Conservation (phyloP, 2,329 filamentous ascomycete genomes). For the Coniella lustricola region DNA sequence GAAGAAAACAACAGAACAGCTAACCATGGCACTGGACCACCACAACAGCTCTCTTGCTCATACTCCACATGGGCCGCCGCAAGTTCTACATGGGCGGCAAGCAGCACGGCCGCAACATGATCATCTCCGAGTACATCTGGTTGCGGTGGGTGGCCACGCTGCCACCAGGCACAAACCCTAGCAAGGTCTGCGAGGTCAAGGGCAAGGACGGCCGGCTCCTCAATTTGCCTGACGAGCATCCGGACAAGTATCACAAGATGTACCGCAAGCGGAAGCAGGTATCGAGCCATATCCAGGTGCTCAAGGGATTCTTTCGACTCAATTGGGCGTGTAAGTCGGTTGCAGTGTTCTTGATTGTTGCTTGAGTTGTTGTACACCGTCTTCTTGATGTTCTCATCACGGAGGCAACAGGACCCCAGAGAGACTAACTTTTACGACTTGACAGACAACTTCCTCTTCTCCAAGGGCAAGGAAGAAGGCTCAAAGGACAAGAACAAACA, state of each 20-base stretch:
- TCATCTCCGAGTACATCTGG: slow-evolving; percentile 63
- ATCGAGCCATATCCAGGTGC: slow-evolving; percentile 64
- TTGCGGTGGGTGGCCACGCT: slow-evolving; percentile 37
- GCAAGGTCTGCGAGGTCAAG: slow-evolving; percentile 21
- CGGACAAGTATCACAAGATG: slow-evolving; percentile 15
- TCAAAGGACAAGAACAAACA: slow-evolving; percentile 29
- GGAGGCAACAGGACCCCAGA: too few relatives aligned
- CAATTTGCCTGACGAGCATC: slow-evolving; percentile 28
- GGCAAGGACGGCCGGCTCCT: slow-evolving; percentile 22
- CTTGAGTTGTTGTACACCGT: too few relatives aligned
- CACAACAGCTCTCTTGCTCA: slow-evolving; percentile 52
- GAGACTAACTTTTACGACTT: slow-evolving; percentile 4
- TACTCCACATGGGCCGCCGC: slow-evolving; percentile 59
- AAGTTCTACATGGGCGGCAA: slow-evolving; percentile 60
- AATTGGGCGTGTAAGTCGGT: slow-evolving; percentile 53
- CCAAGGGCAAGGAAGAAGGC: slow-evolving; percentile 48
- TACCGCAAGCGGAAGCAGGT: slow-evolving; percentile 52
- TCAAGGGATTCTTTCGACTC: slow-evolving; percentile 59
- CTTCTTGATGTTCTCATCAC: background rate
- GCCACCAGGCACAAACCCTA: slow-evolving; percentile 33
- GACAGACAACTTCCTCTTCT: slow-evolving; percentile 54
- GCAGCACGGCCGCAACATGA: slow-evolving; percentile 61
- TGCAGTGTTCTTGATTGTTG: too few relatives aligned
- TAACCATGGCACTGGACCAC: slow-evolving; percentile 23
- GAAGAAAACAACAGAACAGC: too few relatives aligned